Evolutionary conservation across 73 alveolate genomes (phyloP).

Genomic region (Breviolum minutum): DNA sequence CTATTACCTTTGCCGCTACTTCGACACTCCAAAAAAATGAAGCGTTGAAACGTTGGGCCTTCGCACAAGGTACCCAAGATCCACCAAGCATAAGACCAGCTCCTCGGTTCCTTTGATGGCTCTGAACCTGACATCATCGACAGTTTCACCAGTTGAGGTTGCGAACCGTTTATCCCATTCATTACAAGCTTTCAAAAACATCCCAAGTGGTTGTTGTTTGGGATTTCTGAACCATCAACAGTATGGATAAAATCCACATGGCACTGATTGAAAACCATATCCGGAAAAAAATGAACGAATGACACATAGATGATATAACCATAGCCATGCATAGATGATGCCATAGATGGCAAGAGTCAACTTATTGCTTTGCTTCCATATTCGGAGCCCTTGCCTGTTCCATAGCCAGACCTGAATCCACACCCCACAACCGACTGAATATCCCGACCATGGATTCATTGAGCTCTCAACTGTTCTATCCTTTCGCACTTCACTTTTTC

Average conservation of each 20-base stretch:
- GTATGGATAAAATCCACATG: too few relatives aligned
- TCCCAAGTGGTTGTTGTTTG: too few relatives aligned
- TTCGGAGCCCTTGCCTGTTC: background rate
- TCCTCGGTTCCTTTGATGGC: background rate
- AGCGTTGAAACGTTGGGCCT: background rate
- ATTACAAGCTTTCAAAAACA: too few relatives aligned
- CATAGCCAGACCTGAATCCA: constrained; percentile 32
- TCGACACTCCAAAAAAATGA: too few relatives aligned
- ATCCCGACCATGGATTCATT: too few relatives aligned
- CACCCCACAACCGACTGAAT: background rate
- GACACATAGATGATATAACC: too few relatives aligned
- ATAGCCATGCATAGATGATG: background rate
- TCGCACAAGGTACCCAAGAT: background rate
- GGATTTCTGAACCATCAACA: too few relatives aligned
- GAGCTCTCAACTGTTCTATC: constrained; percentile 15
- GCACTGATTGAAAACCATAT: too few relatives aligned
- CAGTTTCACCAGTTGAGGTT: background rate
- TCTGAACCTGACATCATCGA: background rate
- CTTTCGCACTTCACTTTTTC: too few relatives aligned
- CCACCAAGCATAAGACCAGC: constrained; percentile 1
- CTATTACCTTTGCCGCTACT: too few relatives aligned
- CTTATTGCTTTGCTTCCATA: too few relatives aligned
- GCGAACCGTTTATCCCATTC: too few relatives aligned
- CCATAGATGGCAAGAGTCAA: background rate
- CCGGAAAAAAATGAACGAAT: background rate